Base-by-base conservation (phyloP, 495 filamentous ascomycete species). In the Aspergillus nidulans region DNA sequence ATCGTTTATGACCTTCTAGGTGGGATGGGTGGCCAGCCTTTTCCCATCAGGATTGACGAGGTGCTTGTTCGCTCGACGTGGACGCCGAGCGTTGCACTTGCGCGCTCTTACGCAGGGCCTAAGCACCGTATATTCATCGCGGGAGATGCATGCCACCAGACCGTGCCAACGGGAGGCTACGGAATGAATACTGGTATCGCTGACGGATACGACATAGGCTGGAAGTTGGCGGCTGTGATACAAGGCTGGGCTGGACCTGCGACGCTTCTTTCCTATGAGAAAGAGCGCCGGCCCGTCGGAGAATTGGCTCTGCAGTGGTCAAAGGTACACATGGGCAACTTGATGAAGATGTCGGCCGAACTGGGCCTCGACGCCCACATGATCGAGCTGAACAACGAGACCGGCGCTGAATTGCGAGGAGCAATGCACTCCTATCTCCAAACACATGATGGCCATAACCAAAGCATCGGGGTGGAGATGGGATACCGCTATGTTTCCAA, bases 161-260 rank as follows among this genome's bases (percentile, higher is more conserved):
- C 55, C 7, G 53, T 58, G 28, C 60, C 68, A 16, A 32, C 57
- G 10, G 70, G 68, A 16, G 68, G 68, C 0, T 60, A 68, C 38
- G 67, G 67, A 2, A 65, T 71, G 62, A 71, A 73, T 42, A 66
- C 55, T 7, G 68, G 63, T 2, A 32, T 71, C n/a, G 63, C 45
- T 12, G 70, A 74, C 54, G 63, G 61, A 4, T 52, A 51, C 41
- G 61, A 69, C 52, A 51, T 71, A 2, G 65, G 55, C 20, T 74
- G 67, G 69, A 69, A 65, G 34, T 52, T 74, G 1, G 60, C 65
- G 1, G 60, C 63, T 0, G 49, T 62, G 10, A 59, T 23, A 50
- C 66, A 13, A 59, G 64, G n/a, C 53, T 50, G 43, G 61, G 58
- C 25, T 57, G 61, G 10, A 12, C 7, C 23, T 7, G 1, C 38